Evolutionary conservation across 495 filamentous ascomycete genomes (phyloP).

Genomic region (Penicillium egyptiacum): DNA sequence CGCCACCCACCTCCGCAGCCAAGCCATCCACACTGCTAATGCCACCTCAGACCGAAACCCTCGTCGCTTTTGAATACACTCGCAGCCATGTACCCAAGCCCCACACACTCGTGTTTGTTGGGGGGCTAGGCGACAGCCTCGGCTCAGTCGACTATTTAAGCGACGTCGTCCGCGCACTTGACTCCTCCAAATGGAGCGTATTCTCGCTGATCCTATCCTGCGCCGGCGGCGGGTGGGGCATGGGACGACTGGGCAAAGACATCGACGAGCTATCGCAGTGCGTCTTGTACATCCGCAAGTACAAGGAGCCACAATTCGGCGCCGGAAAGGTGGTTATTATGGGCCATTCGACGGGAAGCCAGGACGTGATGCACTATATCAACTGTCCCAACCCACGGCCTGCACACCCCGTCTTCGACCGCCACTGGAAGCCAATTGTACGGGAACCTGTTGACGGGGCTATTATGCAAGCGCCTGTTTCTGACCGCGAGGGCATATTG

Average conservation of each 20-base stretch:
- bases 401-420: constrained; percentile 35
- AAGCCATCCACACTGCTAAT: background rate
- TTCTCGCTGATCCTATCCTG: constrained; percentile 57
- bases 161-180: constrained; percentile 47
- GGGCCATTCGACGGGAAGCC: constrained; percentile 84
- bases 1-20: background rate
- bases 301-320: constrained; percentile 29
- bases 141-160: constrained; percentile 58
- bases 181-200: constrained; percentile 56
- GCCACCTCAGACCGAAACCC: constrained; percentile 20
- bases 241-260: constrained; percentile 61
- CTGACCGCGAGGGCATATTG: constrained; percentile 70
- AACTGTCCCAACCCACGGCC: constrained; percentile 37
- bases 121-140: constrained; percentile 66
- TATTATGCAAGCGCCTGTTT: constrained; percentile 80
- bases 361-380: constrained; percentile 79
- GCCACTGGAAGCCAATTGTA: constrained; percentile 26
- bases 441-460: constrained; percentile 63
- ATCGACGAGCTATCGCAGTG: constrained; percentile 64
- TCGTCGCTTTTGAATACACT: constrained; percentile 33
- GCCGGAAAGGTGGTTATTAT: constrained; percentile 43
- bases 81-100: constrained; percentile 26
- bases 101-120: constrained; percentile 31
- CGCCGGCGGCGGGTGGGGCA: constrained; percentile 71
- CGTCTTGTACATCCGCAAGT: constrained; percentile 61